phyloP scores from a whole-genome alignment of 257 asterid genomes.

The Sherardia arvensis region DNA sequence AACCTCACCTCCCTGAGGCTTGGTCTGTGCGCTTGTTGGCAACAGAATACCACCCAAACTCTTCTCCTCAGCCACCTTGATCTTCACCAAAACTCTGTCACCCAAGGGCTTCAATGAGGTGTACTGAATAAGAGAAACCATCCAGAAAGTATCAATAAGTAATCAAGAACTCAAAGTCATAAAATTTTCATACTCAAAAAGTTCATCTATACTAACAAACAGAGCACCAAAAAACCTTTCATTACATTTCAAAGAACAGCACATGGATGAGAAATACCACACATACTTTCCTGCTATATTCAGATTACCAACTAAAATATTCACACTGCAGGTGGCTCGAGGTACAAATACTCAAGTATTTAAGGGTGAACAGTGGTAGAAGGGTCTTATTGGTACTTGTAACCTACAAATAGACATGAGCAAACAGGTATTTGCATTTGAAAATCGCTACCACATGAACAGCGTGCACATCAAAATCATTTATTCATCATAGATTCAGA shows the following conservation, averaged over 20 bases:
- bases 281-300: background rate
- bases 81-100: slow-evolving; percentile 82
- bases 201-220: no score
- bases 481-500: background rate
- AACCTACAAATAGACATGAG: background rate
- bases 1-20: slow-evolving; percentile 81
- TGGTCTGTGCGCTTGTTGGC: slow-evolving; percentile 65
- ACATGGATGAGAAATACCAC: background rate
- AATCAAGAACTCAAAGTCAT: background rate
- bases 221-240: no score
- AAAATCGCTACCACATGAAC: background rate
- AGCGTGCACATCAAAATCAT: background rate
- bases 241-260: background rate
- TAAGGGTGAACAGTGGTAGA: no score
- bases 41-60: slow-evolving; percentile 80
- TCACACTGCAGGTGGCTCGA: background rate
- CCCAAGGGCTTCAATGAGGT: slow-evolving; percentile 94
- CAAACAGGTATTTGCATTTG: background rate
- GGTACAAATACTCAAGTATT: no score
- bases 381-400: no score
- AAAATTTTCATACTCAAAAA: background rate
- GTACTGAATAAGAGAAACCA: slow-evolving; percentile 39
- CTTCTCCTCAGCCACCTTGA: slow-evolving; percentile 74
- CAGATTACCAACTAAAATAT: background rate
- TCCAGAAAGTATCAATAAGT: background rate